Conservation (phyloP, 164 flowering plant genomes). For the Stephania cephalantha region DNA sequence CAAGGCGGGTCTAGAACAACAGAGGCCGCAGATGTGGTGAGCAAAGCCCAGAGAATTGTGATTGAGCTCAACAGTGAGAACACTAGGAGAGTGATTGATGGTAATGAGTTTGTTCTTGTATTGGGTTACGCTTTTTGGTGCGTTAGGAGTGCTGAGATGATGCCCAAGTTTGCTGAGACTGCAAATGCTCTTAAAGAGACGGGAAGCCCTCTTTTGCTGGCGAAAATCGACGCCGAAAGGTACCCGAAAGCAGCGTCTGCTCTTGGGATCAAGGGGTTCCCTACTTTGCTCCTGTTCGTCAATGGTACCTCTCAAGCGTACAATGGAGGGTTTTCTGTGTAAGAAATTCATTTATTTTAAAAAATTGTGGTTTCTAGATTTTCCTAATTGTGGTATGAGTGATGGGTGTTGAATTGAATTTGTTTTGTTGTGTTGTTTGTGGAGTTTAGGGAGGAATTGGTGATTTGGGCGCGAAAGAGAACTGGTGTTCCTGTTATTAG, state of each 20-base stretch:
- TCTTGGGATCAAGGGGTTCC: constrained; percentile 70
- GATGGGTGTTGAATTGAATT: neutral
- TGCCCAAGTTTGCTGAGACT: constrained; percentile 90
- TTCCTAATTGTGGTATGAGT: neutral
- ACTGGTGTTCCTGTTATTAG: constrained; percentile 73
- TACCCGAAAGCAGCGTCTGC: constrained; percentile 56
- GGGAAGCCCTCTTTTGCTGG: constrained; percentile 58
- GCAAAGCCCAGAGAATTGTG: constrained; percentile 70
- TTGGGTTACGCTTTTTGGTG: constrained; percentile 97
- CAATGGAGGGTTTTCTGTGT: constrained; percentile 78
- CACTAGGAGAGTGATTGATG: constrained; percentile 42
- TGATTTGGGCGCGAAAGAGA: constrained; percentile 82
- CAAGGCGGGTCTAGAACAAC: constrained; percentile 22
- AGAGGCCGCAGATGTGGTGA: constrained; percentile 50
- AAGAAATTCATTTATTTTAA: constrained; percentile 17
- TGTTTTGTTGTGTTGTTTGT: neutral
- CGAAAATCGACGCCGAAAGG: constrained; percentile 81
- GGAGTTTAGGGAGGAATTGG: constrained; percentile 65
- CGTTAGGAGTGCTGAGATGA: constrained; percentile 75
- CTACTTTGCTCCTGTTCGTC: constrained; percentile 72
- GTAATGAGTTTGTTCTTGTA: constrained; percentile 66
- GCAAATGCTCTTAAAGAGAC: constrained; percentile 60
- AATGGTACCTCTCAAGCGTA: constrained; percentile 68
- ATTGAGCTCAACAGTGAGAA: constrained; percentile 61
- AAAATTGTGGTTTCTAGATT: neutral